These are phyloP conservation scores for Mycena sanguinolenta DNA, from an alignment of 768 basidiomycete species.

Conservation along the genomic window DNA sequence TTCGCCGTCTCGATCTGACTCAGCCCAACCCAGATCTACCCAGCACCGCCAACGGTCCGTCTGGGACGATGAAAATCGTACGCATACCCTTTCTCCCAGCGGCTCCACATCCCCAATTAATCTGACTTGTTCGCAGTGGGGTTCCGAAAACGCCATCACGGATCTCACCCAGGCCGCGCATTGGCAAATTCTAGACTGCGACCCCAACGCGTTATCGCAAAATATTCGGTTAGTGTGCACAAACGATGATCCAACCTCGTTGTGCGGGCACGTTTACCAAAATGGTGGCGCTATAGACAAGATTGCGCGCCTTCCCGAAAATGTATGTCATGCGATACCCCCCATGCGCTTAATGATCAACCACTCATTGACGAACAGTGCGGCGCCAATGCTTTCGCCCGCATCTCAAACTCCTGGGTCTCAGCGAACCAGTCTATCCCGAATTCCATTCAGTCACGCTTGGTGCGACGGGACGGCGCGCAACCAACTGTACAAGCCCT, in stretches of 20 bases:
- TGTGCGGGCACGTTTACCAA: slow-evolving; percentile 48
- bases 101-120: background rate
- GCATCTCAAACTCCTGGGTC: slow-evolving; percentile 24
- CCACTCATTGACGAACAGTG: slow-evolving; percentile 12
- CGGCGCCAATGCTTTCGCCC: slow-evolving; percentile 29
- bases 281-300: slow-evolving; percentile 48
- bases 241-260: slow-evolving; percentile 29
- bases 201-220: slow-evolving; percentile 44
- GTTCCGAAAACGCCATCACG: slow-evolving; percentile 43
- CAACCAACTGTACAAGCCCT: slow-evolving; percentile 24
- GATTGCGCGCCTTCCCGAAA: slow-evolving; percentile 50
- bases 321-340: slow-evolving; percentile 40
- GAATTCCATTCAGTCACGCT: background rate
- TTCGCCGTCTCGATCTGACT: too few species aligned
- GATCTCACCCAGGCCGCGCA: slow-evolving; percentile 58
- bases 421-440: slow-evolving; percentile 31
- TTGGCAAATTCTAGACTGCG: slow-evolving; percentile 56
- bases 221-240: slow-evolving; percentile 48
- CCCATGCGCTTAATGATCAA: background rate
- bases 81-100: background rate
- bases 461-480: slow-evolving; percentile 15
- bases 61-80: slow-evolving; percentile 31
- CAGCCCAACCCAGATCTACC: slow-evolving; percentile 16
- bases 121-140: slow-evolving; percentile 35
- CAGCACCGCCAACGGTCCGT: background rate